Conservation (phyloP, 495 filamentous ascomycete species). For the Sordaria brevicollis region DNA sequence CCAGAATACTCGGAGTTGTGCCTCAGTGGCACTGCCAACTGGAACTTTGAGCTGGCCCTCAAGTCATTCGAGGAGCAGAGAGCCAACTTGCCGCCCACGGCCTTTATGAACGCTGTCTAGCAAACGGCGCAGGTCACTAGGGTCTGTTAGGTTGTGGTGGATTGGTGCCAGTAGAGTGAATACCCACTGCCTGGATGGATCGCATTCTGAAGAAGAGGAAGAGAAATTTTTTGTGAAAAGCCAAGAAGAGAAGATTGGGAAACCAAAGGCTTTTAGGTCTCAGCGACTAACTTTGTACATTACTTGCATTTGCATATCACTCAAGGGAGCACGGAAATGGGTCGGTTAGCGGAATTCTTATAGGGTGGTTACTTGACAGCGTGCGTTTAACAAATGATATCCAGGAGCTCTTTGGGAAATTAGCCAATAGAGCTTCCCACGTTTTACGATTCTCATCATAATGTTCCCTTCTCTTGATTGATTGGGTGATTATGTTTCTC, state of each 20-base stretch:
- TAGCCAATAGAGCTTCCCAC: neutral
- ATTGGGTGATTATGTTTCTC: neutral
- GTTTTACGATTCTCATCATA: neutral
- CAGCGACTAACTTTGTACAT: neutral
- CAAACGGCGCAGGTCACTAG: neutral
- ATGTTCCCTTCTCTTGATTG: neutral
- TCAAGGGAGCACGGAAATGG: neutral
- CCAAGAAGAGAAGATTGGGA: neutral
- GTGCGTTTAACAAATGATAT: neutral
- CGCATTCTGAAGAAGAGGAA: neutral
- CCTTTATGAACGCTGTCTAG: conserved; percentile 20
- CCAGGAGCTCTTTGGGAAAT: neutral
- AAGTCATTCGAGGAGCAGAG: conserved; percentile 53
- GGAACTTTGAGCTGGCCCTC: conserved; percentile 62
- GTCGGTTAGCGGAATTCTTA: neutral
- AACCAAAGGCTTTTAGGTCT: neutral
- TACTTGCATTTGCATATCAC: neutral
- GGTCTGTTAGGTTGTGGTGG: neutral
- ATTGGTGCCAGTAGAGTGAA: neutral
- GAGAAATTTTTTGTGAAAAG: neutral
- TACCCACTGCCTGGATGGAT: neutral
- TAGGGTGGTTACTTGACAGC: neutral
- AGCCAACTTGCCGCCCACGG: conserved; percentile 27
- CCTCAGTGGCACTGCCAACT: conserved; percentile 49
- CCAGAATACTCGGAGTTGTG: conserved; percentile 62